Conservation (phyloP, 2,329 filamentous ascomycete species). For the Lizonia empirigonia region DNA sequence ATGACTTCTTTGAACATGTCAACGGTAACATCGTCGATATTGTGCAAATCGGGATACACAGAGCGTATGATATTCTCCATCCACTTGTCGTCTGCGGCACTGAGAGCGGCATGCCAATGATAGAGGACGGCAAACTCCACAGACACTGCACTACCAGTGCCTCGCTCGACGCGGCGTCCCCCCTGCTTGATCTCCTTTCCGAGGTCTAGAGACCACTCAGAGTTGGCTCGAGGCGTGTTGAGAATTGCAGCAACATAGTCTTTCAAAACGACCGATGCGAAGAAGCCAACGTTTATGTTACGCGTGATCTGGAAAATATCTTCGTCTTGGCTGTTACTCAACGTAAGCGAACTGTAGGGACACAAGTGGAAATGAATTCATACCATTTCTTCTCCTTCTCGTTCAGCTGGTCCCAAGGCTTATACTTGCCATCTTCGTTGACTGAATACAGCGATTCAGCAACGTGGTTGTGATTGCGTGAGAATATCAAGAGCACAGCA, state of each 20-base stretch:
- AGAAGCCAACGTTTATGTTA: constrained; percentile 58
- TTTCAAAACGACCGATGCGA: constrained; percentile 69
- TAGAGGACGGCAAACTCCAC: constrained; percentile 89
- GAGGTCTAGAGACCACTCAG: constrained; percentile 82
- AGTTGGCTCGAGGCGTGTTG: constrained; percentile 72
- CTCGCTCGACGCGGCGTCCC: constrained; percentile 64
- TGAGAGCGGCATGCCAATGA: constrained; percentile 82
- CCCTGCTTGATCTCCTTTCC: constrained; percentile 61
- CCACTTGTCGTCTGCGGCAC: constrained; percentile 76
- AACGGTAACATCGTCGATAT: constrained; percentile 36
- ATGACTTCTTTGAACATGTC: constrained; percentile 50
- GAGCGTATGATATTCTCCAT: constrained; percentile 61
- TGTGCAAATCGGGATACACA: constrained; percentile 34
- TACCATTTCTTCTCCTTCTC: constrained; percentile 46
- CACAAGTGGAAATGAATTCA: constrained; percentile 49
- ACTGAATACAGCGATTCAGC: constrained; percentile 77
- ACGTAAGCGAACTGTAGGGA: constrained; percentile 42
- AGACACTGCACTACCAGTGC: constrained; percentile 80
- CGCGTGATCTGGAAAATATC: constrained; percentile 62
- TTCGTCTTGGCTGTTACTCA: constrained; percentile 29
- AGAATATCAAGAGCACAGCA: constrained; percentile 69
- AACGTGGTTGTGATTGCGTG: constrained; percentile 80
- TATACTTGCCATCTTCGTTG: constrained; percentile 78
- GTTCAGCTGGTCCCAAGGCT: constrained; percentile 69
- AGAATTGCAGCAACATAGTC: constrained; percentile 82